These are phyloP conservation scores for Penstemon barbatus DNA, from an alignment of 257 asterid species.

Conservation along the genomic window DNA sequence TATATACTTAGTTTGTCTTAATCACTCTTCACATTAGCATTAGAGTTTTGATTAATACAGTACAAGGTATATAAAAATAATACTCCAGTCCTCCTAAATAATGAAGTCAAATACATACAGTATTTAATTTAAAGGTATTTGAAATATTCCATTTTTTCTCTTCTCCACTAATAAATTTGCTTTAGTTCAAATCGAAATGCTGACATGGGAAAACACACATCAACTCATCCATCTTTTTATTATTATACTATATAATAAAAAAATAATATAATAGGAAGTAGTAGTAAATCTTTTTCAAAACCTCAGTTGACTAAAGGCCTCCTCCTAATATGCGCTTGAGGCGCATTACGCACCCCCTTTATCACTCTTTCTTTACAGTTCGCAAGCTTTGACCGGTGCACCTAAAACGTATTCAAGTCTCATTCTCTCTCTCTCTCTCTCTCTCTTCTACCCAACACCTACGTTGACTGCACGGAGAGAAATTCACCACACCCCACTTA, in stretches of 20 bases:
- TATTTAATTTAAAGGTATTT: background rate
- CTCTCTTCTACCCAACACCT: slow-evolving; percentile 32
- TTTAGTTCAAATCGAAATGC: slow-evolving; percentile 1
- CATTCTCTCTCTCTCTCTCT: slow-evolving; percentile 28
- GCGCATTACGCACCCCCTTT: slow-evolving; percentile 42
- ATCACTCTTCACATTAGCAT: too few species aligned
- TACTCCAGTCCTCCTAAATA: too few species aligned
- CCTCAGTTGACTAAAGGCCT: slow-evolving; percentile 42
- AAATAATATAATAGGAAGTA: too few species aligned
- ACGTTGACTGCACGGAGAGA: slow-evolving; percentile 50
- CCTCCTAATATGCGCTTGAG: slow-evolving; percentile 32
- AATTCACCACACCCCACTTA: slow-evolving; percentile 10
- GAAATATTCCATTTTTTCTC: too few species aligned
- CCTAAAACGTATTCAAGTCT: slow-evolving; percentile 55
- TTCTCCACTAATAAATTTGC: too few species aligned
- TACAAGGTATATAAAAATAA: background rate
- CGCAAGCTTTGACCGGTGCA: slow-evolving; percentile 49
- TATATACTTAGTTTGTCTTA: too few species aligned
- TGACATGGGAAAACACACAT: slow-evolving; percentile 30
- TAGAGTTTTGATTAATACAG: too few species aligned
- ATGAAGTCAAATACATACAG: background rate
- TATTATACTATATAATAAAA: too few species aligned
- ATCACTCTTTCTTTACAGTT: slow-evolving; percentile 6
- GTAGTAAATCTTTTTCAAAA: slow-evolving; percentile 31
- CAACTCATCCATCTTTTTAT: slow-evolving; percentile 15